Conservation (phyloP, 306 rosid species). For the Delonix regia region DNA sequence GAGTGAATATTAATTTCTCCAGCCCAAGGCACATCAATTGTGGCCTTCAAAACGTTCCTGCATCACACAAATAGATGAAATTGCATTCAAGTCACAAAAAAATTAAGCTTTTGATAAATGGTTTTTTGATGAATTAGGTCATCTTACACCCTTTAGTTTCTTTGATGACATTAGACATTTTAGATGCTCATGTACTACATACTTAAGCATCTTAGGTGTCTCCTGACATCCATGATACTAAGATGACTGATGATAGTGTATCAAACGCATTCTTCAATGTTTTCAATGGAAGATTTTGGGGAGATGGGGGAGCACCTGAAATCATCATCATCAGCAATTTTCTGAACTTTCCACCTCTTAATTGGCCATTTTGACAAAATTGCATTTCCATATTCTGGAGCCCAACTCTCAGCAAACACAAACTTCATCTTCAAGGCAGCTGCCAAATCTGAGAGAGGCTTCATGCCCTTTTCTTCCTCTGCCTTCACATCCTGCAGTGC, state of each 20-base stretch:
- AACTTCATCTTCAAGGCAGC: constrained; percentile 82
- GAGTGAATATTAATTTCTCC: constrained; percentile 81
- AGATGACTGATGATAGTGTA: too few relatives aligned
- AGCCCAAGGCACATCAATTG: constrained; percentile 79
- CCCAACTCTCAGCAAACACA: constrained; percentile 97
- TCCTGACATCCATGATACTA: too few relatives aligned
- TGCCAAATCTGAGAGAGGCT: constrained; percentile 86
- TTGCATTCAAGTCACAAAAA: not conserved
- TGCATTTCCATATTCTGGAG: constrained; percentile 92
- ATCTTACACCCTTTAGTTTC: not conserved
- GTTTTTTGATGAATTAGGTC: not conserved
- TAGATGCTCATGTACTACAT: too few relatives aligned
- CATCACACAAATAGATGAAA: constrained; percentile 22
- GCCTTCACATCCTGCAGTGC: constrained; percentile 92
- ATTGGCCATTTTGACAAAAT: constrained; percentile 90
- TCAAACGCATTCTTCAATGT: not conserved
- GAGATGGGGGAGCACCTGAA: constrained; percentile 57
- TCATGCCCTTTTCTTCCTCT: constrained; percentile 84
- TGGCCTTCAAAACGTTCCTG: constrained; percentile 81
- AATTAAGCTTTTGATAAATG: not conserved
- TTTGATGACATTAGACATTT: not conserved
- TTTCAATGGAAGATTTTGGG: constrained; percentile 1
- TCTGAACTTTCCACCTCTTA: constrained; percentile 78
- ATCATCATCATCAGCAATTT: constrained; percentile 87
- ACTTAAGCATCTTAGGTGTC: not conserved